Conservation (phyloP, 2,329 filamentous ascomycete species). For the Leptographium radiaticola region DNA sequence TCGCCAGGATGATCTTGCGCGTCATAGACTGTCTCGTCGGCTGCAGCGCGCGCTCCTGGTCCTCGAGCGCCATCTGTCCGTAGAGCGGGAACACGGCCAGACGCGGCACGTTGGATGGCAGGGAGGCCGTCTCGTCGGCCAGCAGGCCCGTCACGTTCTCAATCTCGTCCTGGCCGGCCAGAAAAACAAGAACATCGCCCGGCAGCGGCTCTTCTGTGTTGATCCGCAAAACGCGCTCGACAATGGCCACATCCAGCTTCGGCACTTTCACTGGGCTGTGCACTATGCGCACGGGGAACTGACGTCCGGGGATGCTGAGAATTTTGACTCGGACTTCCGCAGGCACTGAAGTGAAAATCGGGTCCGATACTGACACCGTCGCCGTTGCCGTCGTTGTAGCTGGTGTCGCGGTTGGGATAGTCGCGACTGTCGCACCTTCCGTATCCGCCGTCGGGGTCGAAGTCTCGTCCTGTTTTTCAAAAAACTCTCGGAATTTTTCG, state of each 20-base stretch:
- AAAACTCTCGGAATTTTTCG: conserved; percentile 64
- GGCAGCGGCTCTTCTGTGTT: conserved; percentile 83
- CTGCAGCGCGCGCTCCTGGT: conserved; percentile 76
- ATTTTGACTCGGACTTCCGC: conserved; percentile 21
- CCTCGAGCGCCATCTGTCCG: conserved; percentile 74
- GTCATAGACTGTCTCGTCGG: conserved; percentile 58
- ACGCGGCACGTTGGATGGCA: conserved; percentile 64
- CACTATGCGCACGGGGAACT: conserved; percentile 68
- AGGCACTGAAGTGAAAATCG: background rate
- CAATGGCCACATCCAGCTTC: conserved; percentile 69
- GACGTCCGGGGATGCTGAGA: conserved; percentile 68
- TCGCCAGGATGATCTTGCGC: conserved; percentile 81
- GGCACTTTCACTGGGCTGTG: conserved; percentile 63
- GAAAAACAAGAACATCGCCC: conserved; percentile 83
- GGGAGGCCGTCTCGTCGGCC: conserved; percentile 60
- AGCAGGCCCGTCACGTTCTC: conserved; percentile 69
- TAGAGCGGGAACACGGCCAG: conserved; percentile 68
- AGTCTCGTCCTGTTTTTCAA: conserved; percentile 23
- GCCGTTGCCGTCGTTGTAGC: no score
- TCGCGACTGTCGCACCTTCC: background rate
- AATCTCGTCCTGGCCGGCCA: conserved; percentile 88
- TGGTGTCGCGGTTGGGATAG: background rate
- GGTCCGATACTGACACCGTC: no score
- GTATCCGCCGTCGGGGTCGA: background rate
- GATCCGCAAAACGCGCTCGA: conserved; percentile 74